Base-by-base conservation (phyloP, 1,284 basidiomycete species). In the Pyrrhoderma noxium region DNA sequence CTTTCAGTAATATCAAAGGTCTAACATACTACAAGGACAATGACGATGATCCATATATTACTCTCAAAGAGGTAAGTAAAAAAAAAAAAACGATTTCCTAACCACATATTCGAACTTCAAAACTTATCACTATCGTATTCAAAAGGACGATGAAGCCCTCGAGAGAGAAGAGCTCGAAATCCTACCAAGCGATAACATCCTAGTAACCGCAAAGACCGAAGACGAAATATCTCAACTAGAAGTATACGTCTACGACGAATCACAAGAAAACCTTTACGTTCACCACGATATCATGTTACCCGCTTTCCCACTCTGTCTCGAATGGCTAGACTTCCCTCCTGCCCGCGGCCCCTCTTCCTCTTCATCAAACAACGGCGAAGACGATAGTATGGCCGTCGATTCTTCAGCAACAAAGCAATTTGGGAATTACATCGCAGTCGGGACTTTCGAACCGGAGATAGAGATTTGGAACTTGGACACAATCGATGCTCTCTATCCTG, bases 201-300 rank as follows among this genome's bases (percentile, higher is more conserved):
- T 99, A 58, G 85, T 98, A 40, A 74, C 85, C 16, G 94, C 94
- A 27, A 96, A 95, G 80, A 98, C 96, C 0, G 92, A 96, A 64
- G 93, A 97, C 68, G 94, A 98, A 56, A 81, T 99, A 49, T 96
- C 95, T 0, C 92, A 96, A 59, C 79, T 99, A 54, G 96, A 99
- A 67, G 77, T 96, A 58, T 93, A 94, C 69, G 84, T 96, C 57
- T 96, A 95, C 69, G 92, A 95, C 67, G 93, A 96, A 62, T 75
- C 80, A 0, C 76, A 91, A 71, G 92, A 95, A 65, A 93, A 93
- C 63, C 79, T 99, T 27, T 99, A 95, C 65, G 89, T 91, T 23
- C 96, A 99, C 66, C 96, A 99, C 70, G 96, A 99, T 67, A 79
- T 98, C 62, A 91, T 99, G 83, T 80, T 99, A 14, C 95, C 95